A percentile compares a stretch with the other conserved stretches of the same genome.
These are phyloP conservation scores for Peniophora sp. DNA, from an alignment of 1,284 basidiomycete genomes.

Conservation along the genomic window DNA sequence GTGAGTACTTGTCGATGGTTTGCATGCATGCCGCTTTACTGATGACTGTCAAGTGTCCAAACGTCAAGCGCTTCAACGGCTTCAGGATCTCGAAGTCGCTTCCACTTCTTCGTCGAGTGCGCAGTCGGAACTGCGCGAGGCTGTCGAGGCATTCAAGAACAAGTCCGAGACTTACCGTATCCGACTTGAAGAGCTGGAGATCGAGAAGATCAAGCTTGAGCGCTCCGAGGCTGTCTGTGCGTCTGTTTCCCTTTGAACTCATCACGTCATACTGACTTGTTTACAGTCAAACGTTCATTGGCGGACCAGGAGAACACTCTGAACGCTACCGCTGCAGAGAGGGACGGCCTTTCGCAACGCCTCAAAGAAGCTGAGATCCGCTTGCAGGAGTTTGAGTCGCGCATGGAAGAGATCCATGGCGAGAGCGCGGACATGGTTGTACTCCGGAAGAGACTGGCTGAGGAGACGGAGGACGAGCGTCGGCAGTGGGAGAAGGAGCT, in stretches of 20 bases:
- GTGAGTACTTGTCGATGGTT: conserved; percentile 26
- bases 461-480: conserved; percentile 71
- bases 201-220: conserved; percentile 56
- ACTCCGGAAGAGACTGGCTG: conserved; percentile 56
- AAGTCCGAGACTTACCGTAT: conserved; percentile 56
- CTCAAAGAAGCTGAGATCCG: conserved; percentile 46
- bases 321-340: conserved; percentile 43
- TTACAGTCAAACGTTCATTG: conserved; percentile 50
- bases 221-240: conserved; percentile 59
- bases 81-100: conserved; percentile 64
- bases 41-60: conserved; percentile 37
- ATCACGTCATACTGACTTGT: conserved; percentile 6
- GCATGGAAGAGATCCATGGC: conserved; percentile 60
- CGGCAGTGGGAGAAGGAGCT: conserved; percentile 72
- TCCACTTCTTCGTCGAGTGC: conserved; percentile 52
- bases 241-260: conserved; percentile 9
- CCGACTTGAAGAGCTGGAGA: conserved; percentile 64
- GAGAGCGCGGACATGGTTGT: conserved; percentile 62
- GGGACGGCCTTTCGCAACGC: conserved; percentile 44
- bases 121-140: conserved; percentile 58
- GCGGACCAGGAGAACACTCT: conserved; percentile 58
- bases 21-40: conserved; percentile 1
- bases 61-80: conserved; percentile 48
- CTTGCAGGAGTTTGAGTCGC: conserved; percentile 53
- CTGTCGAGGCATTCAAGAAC: conserved; percentile 56